These are phyloP conservation scores for Citrus medica DNA, from an alignment of 345 rosid genomes.

Conservation along the genomic window DNA sequence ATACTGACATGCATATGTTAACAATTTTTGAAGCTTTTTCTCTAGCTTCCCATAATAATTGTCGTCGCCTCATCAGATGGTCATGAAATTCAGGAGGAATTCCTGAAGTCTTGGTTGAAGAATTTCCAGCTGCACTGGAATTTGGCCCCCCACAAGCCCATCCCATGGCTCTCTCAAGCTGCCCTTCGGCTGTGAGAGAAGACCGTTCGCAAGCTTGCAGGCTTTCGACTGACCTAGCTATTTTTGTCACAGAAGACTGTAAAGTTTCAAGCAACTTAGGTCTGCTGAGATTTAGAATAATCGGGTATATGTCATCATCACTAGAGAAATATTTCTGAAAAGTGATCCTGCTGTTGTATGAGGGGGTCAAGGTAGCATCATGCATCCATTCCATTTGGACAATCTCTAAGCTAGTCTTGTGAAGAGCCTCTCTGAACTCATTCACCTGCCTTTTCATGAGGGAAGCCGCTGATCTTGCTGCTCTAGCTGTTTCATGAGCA, in stretches of 20 bases:
- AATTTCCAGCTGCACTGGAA: slow-evolving; percentile 47
- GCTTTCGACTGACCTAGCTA: slow-evolving; percentile 59
- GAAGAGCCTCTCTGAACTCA: slow-evolving; percentile 67
- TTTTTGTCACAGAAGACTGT: slow-evolving; percentile 55
- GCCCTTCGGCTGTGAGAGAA: slow-evolving; percentile 75
- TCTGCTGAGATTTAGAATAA: slow-evolving; percentile 62
- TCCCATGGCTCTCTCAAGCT: slow-evolving; percentile 93
- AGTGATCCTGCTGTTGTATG: slow-evolving; percentile 48
- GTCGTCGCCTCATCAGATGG: slow-evolving; percentile 65
- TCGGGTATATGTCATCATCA: slow-evolving; percentile 52
- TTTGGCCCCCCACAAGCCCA: slow-evolving; percentile 95
- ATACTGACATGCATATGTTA: slow-evolving; percentile 66
- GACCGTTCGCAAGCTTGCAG: slow-evolving; percentile 71
- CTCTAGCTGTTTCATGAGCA: slow-evolving; percentile 79
- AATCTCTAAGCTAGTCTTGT: slow-evolving; percentile 65
- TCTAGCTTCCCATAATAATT: slow-evolving; percentile 67
- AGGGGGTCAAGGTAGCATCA: slow-evolving; percentile 54
- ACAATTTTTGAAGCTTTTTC: slow-evolving; percentile 75
- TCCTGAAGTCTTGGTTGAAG: slow-evolving; percentile 64
- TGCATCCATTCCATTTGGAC: slow-evolving; percentile 94
- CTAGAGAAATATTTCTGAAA: slow-evolving; percentile 54
- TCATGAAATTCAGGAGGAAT: slow-evolving; percentile 86
- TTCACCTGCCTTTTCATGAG: slow-evolving; percentile 68
- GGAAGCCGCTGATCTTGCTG: slow-evolving; percentile 72
- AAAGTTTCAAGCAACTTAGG: slow-evolving; percentile 63